Evolutionary conservation across 306 rosid species (phyloP).

Genomic region (Vigna reflexopilosa): DNA sequence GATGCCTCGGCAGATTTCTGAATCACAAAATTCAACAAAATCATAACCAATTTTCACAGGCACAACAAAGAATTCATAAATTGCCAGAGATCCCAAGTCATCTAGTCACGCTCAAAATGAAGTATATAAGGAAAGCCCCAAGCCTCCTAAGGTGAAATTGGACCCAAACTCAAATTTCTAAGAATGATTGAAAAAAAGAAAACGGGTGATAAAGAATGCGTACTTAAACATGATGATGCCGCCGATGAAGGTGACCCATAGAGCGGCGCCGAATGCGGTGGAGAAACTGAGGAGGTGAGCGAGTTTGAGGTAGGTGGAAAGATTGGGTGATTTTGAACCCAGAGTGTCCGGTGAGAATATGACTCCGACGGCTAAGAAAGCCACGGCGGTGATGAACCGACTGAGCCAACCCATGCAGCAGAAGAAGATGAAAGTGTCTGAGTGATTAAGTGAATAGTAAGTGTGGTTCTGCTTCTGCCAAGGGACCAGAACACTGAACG

Average conservation of each 20-base stretch:
- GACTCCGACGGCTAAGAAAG: constrained; percentile 87
- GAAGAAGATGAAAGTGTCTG: too few relatives aligned
- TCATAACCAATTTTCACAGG: neutral
- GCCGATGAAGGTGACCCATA: constrained; percentile 98
- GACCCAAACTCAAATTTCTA: neutral
- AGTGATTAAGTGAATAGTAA: neutral
- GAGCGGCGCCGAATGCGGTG: constrained; percentile 87
- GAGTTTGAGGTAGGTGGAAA: constrained; percentile 74
- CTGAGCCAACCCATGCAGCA: constrained; percentile 77
- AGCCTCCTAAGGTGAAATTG: neutral
- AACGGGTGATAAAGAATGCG: neutral
- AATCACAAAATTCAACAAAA: neutral
- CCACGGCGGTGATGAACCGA: constrained; percentile 75
- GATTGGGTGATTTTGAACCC: constrained; percentile 67
- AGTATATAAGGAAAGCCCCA: too few relatives aligned
- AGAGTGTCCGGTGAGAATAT: constrained; percentile 89
- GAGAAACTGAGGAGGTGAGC: constrained; percentile 93
- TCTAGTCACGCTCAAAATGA: neutral
- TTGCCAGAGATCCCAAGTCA: neutral
- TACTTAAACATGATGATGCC: constrained; percentile 99
- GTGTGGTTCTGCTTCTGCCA: neutral
- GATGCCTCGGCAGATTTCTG: constrained; percentile 98
- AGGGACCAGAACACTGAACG: neutral
- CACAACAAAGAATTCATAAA: neutral
- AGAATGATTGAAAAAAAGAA: neutral